phyloP scores from a whole-genome alignment of 805 yeast species.

The Candida awuae region DNA sequence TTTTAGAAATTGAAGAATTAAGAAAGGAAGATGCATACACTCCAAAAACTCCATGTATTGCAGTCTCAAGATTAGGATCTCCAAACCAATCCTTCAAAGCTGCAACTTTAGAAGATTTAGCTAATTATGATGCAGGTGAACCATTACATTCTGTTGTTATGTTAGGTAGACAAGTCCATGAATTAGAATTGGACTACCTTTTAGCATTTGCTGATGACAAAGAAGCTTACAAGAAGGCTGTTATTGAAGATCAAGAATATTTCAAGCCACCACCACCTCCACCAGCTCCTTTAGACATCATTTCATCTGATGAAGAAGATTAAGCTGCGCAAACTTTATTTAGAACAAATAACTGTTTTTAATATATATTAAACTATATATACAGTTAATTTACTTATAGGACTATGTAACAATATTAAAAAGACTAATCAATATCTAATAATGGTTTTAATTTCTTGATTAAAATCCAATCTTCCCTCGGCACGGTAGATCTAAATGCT shows the following conservation, averaged over 20 bases:
- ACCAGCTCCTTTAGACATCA: conserved; percentile 10
- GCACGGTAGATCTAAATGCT: conserved; percentile 90
- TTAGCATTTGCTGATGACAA: conserved; percentile 64
- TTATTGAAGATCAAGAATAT: conserved; percentile 53
- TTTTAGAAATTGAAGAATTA: conserved; percentile 77
- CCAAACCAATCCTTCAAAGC: conserved; percentile 78
- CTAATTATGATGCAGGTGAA: conserved; percentile 83
- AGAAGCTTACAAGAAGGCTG: conserved; percentile 39
- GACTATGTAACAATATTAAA: neutral
- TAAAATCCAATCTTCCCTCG: conserved; percentile 93
- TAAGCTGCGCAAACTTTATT: neutral
- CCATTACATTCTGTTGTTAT: conserved; percentile 89
- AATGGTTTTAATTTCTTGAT: conserved; percentile 81
- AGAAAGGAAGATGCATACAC: conserved; percentile 75
- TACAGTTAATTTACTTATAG: neutral
- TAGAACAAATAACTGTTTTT: neutral
- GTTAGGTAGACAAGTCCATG: conserved; percentile 91
- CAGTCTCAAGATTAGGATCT: conserved; percentile 86
- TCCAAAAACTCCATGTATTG: conserved; percentile 84
- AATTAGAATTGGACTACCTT: conserved; percentile 80
- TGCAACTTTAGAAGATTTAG: conserved; percentile 69
- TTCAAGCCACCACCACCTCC: conserved; percentile 37
- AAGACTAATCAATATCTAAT: conserved; percentile 53
- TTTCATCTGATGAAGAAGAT: conserved; percentile 13
- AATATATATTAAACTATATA: neutral